Conservation (phyloP, 176 grass and related monocot genomes). For the Urochloa ruziziensis region DNA sequence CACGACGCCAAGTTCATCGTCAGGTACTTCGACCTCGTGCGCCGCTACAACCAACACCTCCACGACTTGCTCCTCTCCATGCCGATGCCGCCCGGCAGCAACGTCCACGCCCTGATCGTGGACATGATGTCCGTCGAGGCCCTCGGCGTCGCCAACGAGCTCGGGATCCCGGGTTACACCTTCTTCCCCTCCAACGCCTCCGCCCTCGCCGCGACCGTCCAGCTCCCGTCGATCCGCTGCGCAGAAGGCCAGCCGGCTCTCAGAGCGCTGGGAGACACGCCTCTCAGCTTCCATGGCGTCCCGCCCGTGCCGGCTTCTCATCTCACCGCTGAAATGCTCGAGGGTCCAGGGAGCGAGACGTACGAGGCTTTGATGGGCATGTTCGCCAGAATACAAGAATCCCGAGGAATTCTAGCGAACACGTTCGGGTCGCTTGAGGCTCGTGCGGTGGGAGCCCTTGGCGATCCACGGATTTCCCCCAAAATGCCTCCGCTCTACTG, state of each 20-base stretch:
- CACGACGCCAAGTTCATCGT: background rate
- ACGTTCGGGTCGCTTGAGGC: background rate
- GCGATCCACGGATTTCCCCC: background rate
- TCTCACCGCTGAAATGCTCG: background rate
- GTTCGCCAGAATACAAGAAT: background rate
- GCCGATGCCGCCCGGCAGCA: background rate
- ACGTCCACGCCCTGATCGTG: background rate
- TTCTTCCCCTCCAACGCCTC: conserved; percentile 9
- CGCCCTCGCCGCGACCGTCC: conserved; percentile 15
- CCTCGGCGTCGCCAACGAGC: conserved; percentile 20
- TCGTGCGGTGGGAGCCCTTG: background rate
- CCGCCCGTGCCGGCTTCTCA: conserved; percentile 38
- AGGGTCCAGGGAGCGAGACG: background rate
- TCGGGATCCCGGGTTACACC: conserved; percentile 36
- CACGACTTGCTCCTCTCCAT: conserved; percentile 35
- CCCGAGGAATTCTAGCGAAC: background rate
- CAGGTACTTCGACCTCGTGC: background rate
- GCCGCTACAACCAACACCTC: conserved; percentile 13
- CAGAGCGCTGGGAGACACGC: conserved; percentile 17
- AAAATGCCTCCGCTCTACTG: background rate
- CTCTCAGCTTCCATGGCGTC: conserved; percentile 38
- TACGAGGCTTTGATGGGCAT: background rate
- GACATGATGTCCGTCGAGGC: background rate
- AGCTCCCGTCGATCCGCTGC: background rate
- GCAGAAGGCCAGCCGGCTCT: background rate